Evolutionary conservation across 2,329 filamentous ascomycete species (phyloP), one percentile per base, ranked within the genome.

Genomic region (Neofusicoccum sp.): DNA sequence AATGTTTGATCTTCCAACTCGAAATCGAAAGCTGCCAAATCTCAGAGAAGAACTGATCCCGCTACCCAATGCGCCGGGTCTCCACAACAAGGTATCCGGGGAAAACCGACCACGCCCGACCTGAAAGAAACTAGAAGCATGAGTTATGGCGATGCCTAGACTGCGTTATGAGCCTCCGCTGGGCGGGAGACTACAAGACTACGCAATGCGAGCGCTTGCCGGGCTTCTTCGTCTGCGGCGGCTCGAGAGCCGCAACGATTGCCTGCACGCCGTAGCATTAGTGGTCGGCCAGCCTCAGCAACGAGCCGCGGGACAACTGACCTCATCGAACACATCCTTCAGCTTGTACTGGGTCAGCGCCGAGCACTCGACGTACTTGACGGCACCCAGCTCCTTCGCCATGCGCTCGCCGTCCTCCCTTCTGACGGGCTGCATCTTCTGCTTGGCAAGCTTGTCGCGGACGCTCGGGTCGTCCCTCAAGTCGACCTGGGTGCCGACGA

Each of bases 271-370:
- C 9, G 8, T 26, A 26, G 9, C 30, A 31, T 58, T 12, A 58
- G 53, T 33, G 24, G 34, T 20, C 20, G 47, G 47, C 30, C 9
- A 24, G 38, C 6, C 28, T 6, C 5, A 34, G 20, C 8, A 16
- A 20, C 16, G 30, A 24, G 6, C 11, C 16, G 36, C 26, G 28
- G 43, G 26, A 31, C 24, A 43, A 49, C 58, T 69, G 84, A 96
- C 93, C 89, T 98, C 95, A 72, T 99, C 95, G 78, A 99, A 99
- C 16, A 99, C 95, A 73, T 98, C 95, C 84, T 99, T 99, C 67
- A 99, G 81, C 80, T 97, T 97, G 81, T 93, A 97, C 81, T 99
- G 95, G 64, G 95, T 98, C 76, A 99, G 80, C 61, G 95, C 95
- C 74, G 93, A 97, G 82, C 95, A 99, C 80, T 99, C 95, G 65